These are phyloP conservation scores for Globisporangium okanoganense DNA, from an alignment of 352 stramenopile species.

Conservation along the genomic window DNA sequence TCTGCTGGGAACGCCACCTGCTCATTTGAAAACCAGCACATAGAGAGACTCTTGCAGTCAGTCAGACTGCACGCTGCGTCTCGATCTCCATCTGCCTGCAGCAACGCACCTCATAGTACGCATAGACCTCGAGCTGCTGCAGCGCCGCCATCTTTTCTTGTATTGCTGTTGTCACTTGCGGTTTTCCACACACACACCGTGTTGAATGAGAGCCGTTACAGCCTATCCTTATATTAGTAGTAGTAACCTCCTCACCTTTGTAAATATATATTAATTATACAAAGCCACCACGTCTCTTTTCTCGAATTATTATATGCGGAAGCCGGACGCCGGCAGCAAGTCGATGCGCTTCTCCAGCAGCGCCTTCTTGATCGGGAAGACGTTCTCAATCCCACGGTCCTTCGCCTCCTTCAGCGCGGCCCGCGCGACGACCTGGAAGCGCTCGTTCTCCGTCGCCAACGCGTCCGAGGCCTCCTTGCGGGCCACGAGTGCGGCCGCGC, in stretches of 20 bases:
- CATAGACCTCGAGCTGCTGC: neutral
- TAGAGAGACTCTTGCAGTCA: neutral
- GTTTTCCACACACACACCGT: neutral
- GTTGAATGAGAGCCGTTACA: neutral
- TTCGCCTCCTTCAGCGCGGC: conserved; percentile 57
- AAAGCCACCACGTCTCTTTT: no score
- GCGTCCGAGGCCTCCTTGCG: conserved; percentile 29
- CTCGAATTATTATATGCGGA: conserved; percentile 43
- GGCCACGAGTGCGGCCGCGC: conserved; percentile 24
- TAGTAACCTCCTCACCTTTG: no score
- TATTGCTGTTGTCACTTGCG: neutral
- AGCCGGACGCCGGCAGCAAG: conserved; percentile 62
- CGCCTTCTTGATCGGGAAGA: conserved; percentile 72
- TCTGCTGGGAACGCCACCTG: conserved; percentile 20
- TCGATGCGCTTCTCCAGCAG: conserved; percentile 69
- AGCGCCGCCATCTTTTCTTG: neutral
- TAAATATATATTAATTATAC: no score
- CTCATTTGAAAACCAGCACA: no score
- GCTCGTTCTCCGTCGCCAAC: conserved; percentile 47
- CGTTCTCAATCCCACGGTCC: conserved; percentile 49
- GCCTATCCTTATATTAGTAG: neutral
- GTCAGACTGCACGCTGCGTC: no score
- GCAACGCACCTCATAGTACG: conserved; percentile 5
- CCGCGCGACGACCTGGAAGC: conserved; percentile 53
- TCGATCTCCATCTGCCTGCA: neutral